Evolutionary conservation across 345 rosid species (phyloP).

Genomic region (Microcos paniculata): DNA sequence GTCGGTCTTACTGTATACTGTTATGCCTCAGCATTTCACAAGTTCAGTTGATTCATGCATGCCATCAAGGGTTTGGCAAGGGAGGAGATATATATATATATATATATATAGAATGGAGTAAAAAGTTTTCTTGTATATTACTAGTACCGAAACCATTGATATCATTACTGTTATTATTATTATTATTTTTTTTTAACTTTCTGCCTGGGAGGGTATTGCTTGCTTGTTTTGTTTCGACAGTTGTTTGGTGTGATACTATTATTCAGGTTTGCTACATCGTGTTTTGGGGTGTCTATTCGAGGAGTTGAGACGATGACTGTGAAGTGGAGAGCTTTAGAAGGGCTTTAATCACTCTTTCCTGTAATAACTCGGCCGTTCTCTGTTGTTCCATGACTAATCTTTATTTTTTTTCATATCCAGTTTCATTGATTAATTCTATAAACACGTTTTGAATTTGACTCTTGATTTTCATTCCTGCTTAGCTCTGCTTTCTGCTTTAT

Average conservation of each 20-base stretch:
- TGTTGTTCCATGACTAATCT: background rate
- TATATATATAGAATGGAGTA: conserved; percentile 15
- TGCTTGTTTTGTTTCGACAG: conserved; percentile 16
- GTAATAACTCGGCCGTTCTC: conserved; percentile 23
- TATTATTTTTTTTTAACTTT: conserved; percentile 8
- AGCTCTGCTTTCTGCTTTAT: background rate
- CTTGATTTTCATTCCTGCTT: background rate
- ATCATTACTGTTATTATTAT: background rate
- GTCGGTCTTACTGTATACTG: conserved; percentile 12
- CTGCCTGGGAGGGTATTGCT: conserved; percentile 1
- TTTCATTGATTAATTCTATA: conserved; percentile 11
- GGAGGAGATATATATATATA: background rate
- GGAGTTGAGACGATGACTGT: conserved; percentile 20
- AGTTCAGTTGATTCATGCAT: background rate
- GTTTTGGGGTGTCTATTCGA: conserved; percentile 18
- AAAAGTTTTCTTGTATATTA: conserved; percentile 30
- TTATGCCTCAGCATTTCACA: conserved; percentile 16
- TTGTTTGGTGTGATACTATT: conserved; percentile 34
- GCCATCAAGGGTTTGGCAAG: background rate
- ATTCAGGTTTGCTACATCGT: conserved; percentile 24
- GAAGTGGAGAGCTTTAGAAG: conserved; percentile 2
- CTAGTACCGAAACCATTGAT: background rate
- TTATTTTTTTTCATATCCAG: background rate
- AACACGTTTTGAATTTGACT: background rate
- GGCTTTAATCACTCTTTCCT: conserved; percentile 10